Evolutionary conservation across 2,329 filamentous ascomycete genomes (phyloP).

Genomic region (Alternaria gaisen): DNA sequence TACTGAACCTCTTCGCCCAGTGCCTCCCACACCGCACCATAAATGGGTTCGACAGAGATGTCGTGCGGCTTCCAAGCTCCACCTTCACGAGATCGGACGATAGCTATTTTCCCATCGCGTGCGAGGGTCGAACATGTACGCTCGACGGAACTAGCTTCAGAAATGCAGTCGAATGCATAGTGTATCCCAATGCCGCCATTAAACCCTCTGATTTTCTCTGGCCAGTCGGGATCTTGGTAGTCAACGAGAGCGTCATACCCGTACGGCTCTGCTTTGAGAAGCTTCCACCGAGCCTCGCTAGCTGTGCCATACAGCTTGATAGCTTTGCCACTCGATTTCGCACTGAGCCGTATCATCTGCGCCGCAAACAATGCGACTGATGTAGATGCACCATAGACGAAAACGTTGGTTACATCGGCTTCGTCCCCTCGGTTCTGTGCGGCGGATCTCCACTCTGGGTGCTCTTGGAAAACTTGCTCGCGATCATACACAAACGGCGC

Average conservation of each 20-base stretch:
- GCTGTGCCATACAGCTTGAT: not conserved
- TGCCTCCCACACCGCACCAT: conserved; percentile 57
- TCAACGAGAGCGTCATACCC: not conserved
- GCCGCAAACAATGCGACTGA: conserved; percentile 48
- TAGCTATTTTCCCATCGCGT: conserved; percentile 25
- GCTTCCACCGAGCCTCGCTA: conserved; percentile 22
- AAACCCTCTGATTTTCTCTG: not conserved
- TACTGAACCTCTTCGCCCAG: conserved; percentile 54
- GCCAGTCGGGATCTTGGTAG: not conserved
- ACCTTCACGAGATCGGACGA: conserved; percentile 43
- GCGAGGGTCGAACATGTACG: conserved; percentile 38
- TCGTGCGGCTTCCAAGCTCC: conserved; percentile 38
- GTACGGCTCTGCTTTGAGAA: conserved; percentile 48
- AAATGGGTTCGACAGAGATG: conserved; percentile 33
- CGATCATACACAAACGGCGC: conserved; percentile 46
- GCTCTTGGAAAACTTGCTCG: conserved; percentile 14
- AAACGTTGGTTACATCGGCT: conserved; percentile 24
- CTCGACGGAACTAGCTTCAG: conserved; percentile 49
- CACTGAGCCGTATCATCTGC: conserved; percentile 38
- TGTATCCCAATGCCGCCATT: conserved; percentile 40
- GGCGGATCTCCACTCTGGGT: conserved; percentile 17
- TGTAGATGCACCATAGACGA: conserved; percentile 48
- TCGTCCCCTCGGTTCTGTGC: not conserved
- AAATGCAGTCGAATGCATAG: conserved; percentile 54
- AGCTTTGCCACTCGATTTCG: not conserved